A percentile compares a stretch with the other conserved stretches of the same genome.
Evolutionary conservation across 768 basidiomycete genomes (phyloP).

Genomic region (Terana coerulea): DNA sequence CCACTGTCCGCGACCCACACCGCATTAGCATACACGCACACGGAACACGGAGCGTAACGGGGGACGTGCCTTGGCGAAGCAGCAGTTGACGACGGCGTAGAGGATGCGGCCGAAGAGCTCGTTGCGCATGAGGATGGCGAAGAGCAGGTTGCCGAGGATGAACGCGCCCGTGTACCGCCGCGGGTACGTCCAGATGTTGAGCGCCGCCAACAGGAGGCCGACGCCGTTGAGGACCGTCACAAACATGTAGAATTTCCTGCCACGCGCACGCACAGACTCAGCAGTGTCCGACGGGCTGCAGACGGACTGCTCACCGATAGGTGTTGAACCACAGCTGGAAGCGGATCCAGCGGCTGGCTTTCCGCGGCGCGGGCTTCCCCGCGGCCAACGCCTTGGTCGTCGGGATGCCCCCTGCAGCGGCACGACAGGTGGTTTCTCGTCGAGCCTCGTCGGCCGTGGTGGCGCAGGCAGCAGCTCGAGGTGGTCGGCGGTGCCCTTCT

Average conservation of each 20-base stretch:
- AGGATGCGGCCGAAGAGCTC: conserved; percentile 38
- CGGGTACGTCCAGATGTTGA: conserved; percentile 33
- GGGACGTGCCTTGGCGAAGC: conserved; percentile 34
- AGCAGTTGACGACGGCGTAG: conserved; percentile 32
- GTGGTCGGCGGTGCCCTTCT: conserved; percentile 25
- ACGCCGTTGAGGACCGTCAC: conserved; percentile 29
- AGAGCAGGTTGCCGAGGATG: conserved; percentile 37
- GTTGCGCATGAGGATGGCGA: conserved; percentile 40
- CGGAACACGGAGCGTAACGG: neutral
- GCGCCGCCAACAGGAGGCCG: conserved; percentile 29
- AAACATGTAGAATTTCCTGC: conserved; percentile 34
- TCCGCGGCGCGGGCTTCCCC: conserved; percentile 17
- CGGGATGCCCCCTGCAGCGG: conserved; percentile 13
- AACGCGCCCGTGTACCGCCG: conserved; percentile 34
- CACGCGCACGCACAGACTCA: neutral
- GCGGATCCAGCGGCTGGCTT: conserved; percentile 25
- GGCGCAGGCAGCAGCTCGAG: conserved; percentile 12
- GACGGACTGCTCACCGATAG: conserved; percentile 26
- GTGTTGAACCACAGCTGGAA: conserved; percentile 36
- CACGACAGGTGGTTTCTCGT: conserved; percentile 15
- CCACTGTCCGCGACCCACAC: conserved; percentile 34
- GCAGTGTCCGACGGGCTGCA: neutral
- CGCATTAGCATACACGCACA: neutral
- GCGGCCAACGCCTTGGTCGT: conserved; percentile 15
- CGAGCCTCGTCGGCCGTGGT: conserved; percentile 10